Evolutionary conservation across 129 eudicot genomes (phyloP), one percentile per base, ranked within the genome.

Genomic region (Dittrichia graveolens): DNA sequence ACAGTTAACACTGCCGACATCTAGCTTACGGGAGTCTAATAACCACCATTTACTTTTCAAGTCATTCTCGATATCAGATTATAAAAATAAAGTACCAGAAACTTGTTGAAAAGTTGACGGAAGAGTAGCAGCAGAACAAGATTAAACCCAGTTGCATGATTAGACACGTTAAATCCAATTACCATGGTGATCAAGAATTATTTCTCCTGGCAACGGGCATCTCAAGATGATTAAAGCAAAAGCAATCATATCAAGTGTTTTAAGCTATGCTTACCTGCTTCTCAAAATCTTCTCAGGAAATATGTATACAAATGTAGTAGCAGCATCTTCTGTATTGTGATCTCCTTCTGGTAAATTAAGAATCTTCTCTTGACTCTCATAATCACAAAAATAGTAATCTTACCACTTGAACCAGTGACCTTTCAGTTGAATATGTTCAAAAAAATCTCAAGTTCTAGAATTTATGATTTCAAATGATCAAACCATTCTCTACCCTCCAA

Each of bases 361-460:
- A 42, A 45, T 16, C 47, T 60, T 63, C 71, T 18, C 45, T 61
- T 49, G 11, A 60, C 48, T 49, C 48, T 39, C 61, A 74, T 34
- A 52, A 34, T 66, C 53, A 41, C 69, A 6, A 63, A 41, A 59
- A 61, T 9, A 61, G 42, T 41, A 8, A 35, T 49, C 48, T 19
- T 54, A 4, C 7, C 19, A 19, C 35, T 37, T 57, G 65, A 74
- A 24, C 13, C 16, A 19, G 14, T 64, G 55, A 71, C 66, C 76
- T 42, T 10, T 64, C 60, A 38, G 61, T 34, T 65, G 61, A 61
- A n/a, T 58, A 35, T 42, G 80, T 65, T 72, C 16, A 44, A 42
- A 45, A 78, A 49, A 16, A 78, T 42, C 77, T 69, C 77, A 69
- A 53, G 24, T 40, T 60, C 61, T 61, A 45, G 38, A 76, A 46